These are phyloP conservation scores for Beta vulgaris DNA, from an alignment of 148 eudicot species.

Conservation along the genomic window DNA sequence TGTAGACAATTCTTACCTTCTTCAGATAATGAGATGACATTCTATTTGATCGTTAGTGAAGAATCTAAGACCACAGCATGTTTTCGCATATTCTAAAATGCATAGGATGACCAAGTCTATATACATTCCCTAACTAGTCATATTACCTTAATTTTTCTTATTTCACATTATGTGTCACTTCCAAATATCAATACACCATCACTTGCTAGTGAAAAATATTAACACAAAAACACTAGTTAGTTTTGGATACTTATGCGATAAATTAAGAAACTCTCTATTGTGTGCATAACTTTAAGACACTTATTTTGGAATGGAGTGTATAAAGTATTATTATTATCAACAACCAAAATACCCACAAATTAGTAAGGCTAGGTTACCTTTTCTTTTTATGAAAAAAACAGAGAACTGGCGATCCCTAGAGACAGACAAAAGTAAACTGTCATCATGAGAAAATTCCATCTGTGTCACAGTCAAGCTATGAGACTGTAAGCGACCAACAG, in stretches of 20 bases:
- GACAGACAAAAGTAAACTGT: conserved; percentile 78
- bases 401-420: conserved; percentile 94
- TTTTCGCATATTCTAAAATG: neutral
- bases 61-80: neutral
- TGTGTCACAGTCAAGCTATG: conserved; percentile 92
- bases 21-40: neutral
- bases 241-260: neutral
- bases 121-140: neutral
- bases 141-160: neutral
- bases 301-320: neutral
- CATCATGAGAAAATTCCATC: conserved; percentile 89
- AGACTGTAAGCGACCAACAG: conserved; percentile 82
- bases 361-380: conserved; percentile 38
- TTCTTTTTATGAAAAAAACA: conserved; percentile 57
- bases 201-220: neutral
- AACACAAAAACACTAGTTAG: neutral
- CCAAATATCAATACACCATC: neutral
- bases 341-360: neutral
- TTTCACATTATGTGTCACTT: neutral
- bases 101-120: neutral
- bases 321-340: neutral
- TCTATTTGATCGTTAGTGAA: neutral
- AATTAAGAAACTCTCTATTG: neutral
- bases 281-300: neutral
- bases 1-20: neutral